Percentiles rank a stretch among this genome's conserved stretches.
Conservation (phyloP, 306 rosid species). For the Quercus wislizeni region DNA sequence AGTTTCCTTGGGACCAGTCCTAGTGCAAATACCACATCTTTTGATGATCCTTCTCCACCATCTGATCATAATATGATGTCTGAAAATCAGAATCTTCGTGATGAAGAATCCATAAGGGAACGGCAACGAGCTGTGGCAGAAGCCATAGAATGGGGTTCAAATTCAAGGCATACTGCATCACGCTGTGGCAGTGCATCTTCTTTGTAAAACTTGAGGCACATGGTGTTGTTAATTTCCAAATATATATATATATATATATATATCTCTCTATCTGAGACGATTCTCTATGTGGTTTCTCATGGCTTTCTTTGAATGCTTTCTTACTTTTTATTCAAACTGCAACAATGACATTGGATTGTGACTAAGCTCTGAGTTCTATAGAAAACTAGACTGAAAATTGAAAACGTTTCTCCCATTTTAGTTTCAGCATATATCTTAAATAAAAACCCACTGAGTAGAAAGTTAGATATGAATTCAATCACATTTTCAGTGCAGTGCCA, state of each 20-base stretch:
- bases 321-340: not conserved
- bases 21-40: constrained; percentile 7
- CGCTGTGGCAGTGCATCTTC: constrained; percentile 35
- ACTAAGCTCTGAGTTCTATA: not conserved
- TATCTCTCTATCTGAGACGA: not conserved
- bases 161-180: constrained; percentile 39
- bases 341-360: not conserved
- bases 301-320: not conserved
- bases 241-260: not conserved
- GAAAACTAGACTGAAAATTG: too few species aligned
- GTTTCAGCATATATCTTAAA: too few species aligned
- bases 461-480: too few species aligned
- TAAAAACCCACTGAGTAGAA: too few species aligned
- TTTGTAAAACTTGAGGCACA: constrained; percentile 23
- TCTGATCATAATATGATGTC: not conserved
- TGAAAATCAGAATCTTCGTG: constrained; percentile 9
- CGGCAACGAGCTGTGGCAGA: constrained; percentile 80
- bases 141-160: constrained; percentile 90
- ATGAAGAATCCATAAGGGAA: constrained; percentile 33
- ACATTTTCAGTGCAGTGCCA: too few species aligned
- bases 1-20: constrained; percentile 55
- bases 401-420: too few species aligned
- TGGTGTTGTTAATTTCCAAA: not conserved
- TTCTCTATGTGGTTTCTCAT: not conserved
- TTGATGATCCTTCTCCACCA: constrained; percentile 34